phyloP scores from a whole-genome alignment of 192 early-diverging fungal species.

The Rhizoclosmatium sp. region DNA sequence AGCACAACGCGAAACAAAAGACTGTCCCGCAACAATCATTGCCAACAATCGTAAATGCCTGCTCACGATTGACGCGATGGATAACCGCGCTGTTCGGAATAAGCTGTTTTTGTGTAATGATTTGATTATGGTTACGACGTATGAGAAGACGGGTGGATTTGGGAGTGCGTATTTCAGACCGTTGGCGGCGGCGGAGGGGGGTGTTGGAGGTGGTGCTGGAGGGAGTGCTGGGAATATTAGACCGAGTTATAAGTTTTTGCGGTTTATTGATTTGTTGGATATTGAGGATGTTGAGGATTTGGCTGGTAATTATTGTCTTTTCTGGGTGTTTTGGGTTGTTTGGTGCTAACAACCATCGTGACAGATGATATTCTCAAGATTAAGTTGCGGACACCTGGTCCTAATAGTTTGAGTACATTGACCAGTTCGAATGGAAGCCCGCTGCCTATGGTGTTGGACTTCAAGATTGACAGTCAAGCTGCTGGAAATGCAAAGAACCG shows the following conservation, averaged over 20 bases:
- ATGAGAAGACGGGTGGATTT: slow-evolving; percentile 31
- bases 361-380: slow-evolving; percentile 30
- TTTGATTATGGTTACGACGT: slow-evolving; percentile 53
- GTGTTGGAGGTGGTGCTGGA: not conserved
- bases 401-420: slow-evolving; percentile 27
- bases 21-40: slow-evolving; percentile 63
- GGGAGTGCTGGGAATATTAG: slow-evolving; percentile 16
- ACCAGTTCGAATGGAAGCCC: not conserved
- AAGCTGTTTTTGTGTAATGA: slow-evolving; percentile 58
- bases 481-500: slow-evolving; percentile 10
- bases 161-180: not conserved
- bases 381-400: not conserved
- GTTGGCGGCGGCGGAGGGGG: not conserved
- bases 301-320: slow-evolving; percentile 14
- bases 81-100: slow-evolving; percentile 26
- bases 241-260: slow-evolving; percentile 47
- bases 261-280: slow-evolving; percentile 60
- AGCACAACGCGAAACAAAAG: slow-evolving; percentile 58
- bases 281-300: slow-evolving; percentile 47
- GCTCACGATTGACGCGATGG: slow-evolving; percentile 54
- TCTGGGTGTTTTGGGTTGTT: not conserved
- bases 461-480: slow-evolving; percentile 23
- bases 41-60: slow-evolving; percentile 53
- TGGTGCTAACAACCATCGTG: too few species aligned
- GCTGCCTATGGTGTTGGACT: slow-evolving; percentile 27